Evolutionary conservation across 768 basidiomycete genomes (phyloP).

Genomic region (Lactifluus piperatus): DNA sequence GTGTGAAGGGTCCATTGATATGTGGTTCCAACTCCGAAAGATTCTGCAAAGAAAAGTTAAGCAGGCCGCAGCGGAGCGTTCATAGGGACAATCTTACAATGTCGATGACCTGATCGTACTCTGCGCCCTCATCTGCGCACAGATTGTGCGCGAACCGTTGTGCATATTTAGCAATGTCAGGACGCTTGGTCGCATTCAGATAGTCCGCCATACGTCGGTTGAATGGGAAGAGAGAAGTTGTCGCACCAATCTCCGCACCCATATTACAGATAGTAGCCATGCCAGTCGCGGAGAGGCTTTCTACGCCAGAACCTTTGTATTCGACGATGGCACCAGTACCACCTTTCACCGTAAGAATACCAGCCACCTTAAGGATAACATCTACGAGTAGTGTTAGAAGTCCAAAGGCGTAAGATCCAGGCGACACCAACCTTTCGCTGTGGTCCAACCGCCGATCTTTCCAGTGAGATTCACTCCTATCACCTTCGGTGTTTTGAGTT

Average conservation of each 20-base stretch:
- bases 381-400: constrained; percentile 39
- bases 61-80: not conserved
- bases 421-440: constrained; percentile 71
- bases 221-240: constrained; percentile 98
- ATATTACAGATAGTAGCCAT: constrained; percentile 99
- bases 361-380: constrained; percentile 98
- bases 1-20: constrained; percentile 99
- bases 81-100: constrained; percentile 47
- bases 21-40: constrained; percentile 97
- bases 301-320: constrained; percentile 91
- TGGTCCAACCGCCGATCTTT: constrained; percentile 94
- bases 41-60: constrained; percentile 43
- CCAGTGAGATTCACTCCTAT: constrained; percentile 97
- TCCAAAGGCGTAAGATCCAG: not conserved
- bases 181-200: constrained; percentile 90
- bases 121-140: constrained; percentile 74
- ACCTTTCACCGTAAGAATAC: constrained; percentile 98
- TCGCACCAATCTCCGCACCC: constrained; percentile 99
- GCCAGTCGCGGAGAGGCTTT: constrained; percentile 94
- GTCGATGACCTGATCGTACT: constrained; percentile 91
- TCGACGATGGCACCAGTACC: constrained; percentile 99
- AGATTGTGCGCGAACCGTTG: constrained; percentile 86
- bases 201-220: constrained; percentile 92
- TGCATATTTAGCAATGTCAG: constrained; percentile 82
- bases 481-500: constrained; percentile 98